Conservation (phyloP, 2,329 filamentous ascomycete genomes). For the Scorias spongiosa region DNA sequence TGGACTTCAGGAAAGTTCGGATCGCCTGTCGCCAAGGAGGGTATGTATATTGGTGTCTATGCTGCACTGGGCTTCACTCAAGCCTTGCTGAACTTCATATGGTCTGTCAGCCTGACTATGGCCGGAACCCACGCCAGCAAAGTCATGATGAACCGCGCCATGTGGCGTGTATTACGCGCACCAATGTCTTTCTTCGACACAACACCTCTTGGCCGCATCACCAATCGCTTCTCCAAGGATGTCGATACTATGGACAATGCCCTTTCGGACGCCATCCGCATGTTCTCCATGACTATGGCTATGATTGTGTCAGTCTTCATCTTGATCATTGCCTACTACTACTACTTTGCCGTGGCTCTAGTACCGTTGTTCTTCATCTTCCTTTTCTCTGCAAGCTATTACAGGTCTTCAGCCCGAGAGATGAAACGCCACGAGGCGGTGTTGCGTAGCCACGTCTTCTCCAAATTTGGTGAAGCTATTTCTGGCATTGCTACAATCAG, state of each 20-base stretch:
- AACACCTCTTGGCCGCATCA: conserved; percentile 85
- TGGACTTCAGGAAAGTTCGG: conserved; percentile 74
- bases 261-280: conserved; percentile 74
- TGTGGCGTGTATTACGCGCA: conserved; percentile 55
- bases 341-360: conserved; percentile 65
- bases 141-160: conserved; percentile 64
- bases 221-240: conserved; percentile 89
- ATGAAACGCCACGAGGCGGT: conserved; percentile 90
- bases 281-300: conserved; percentile 75
- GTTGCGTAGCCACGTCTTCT: conserved; percentile 73
- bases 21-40: conserved; percentile 35
- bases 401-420: conserved; percentile 79
- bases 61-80: conserved; percentile 58
- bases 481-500: conserved; percentile 72
- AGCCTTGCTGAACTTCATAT: conserved; percentile 62
- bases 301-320: conserved; percentile 74
- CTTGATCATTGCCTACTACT: conserved; percentile 87
- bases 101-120: conserved; percentile 63
- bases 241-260: conserved; percentile 95
- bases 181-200: conserved; percentile 92
- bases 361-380: conserved; percentile 61
- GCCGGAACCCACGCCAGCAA: conserved; percentile 71
- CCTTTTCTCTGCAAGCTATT: conserved; percentile 70
- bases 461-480: conserved; percentile 80
- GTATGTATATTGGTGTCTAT: conserved; percentile 47